Evolutionary conservation across 176 grass and related monocot genomes (phyloP), one percentile per base, ranked within the genome.

Genomic region (Raddia guianensis): DNA sequence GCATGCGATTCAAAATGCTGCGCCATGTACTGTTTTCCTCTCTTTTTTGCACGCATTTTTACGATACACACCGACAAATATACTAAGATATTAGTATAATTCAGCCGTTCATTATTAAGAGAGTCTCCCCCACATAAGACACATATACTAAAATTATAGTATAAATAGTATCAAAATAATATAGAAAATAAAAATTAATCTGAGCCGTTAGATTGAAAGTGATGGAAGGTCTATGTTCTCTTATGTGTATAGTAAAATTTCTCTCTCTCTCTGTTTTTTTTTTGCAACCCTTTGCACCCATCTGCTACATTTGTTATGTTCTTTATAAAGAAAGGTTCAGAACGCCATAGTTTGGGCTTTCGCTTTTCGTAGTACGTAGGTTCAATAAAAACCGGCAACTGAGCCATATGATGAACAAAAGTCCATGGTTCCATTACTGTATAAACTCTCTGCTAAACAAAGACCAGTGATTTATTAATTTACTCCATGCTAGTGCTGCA

Each of bases 281-380:
- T 27, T n/a, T n/a, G n/a, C 27, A 27, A 0, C 27, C 44, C 35
- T 69, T 80, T 72, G 15, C 57, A 64, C 35, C 20, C 1, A 7
- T 13, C 35, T 3, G 49, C 15, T 12, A 11, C 0, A 7, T 13
- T 19, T 3, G 49, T 13, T 12, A 7, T 32, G 12, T 18, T 61
- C 33, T 74, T 69, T 68, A 52, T 46, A 77, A 43, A 57, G 5
- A 42, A 20, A 11, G 15, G 66, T 5, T 40, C 37, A 40, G 37
- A 40, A 40, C 37, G 32, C 66, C 80, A 20, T 18, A 12, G 20
- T 54, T 62, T 1, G 8, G 79, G 75, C 75, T 88, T 84, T 88
- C 67, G 32, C 66, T 71, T 83, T 44, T 5, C 62, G 27, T 48
- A 50, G 5, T 27, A 5, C 21, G 21, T 42, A 57, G 15, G 1